phyloP scores from a whole-genome alignment of 345 rosid genomes.

The Syzygium oleosum region DNA sequence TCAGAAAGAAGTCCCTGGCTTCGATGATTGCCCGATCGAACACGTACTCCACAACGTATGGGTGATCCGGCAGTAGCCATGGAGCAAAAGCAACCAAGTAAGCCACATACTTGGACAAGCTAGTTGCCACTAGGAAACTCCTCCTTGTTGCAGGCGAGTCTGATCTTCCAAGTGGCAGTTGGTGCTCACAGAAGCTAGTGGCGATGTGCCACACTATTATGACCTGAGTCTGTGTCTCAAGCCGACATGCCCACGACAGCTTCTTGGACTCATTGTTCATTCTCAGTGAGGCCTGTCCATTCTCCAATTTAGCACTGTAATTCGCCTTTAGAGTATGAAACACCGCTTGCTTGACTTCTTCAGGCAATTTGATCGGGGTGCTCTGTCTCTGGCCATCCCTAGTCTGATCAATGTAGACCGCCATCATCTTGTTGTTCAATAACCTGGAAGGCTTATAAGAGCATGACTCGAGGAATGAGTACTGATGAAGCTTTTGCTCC shows the following conservation, averaged over 20 bases:
- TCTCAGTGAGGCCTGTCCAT: neutral
- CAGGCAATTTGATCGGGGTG: neutral
- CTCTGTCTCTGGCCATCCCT: neutral
- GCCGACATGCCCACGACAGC: neutral
- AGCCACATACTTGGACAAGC: neutral
- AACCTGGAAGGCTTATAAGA: neutral
- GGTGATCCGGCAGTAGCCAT: neutral
- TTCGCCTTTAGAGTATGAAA: neutral
- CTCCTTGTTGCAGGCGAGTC: neutral
- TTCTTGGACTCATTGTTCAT: fast-evolving
- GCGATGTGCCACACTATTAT: neutral
- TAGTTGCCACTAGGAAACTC: neutral
- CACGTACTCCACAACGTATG: neutral
- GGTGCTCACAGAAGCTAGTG: neutral
- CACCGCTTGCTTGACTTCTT: neutral
- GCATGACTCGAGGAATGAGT: neutral
- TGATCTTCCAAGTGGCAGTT: neutral
- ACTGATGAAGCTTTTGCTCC: neutral
- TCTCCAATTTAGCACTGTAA: neutral
- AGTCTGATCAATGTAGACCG: fast-evolving
- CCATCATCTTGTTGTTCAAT: neutral
- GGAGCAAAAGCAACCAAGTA: neutral
- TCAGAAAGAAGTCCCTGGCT: neutral
- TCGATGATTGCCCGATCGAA: neutral
- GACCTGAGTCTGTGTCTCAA: neutral